Base-by-base conservation (phyloP, 1,284 basidiomycete species). In the Malassezia globosa region DNA sequence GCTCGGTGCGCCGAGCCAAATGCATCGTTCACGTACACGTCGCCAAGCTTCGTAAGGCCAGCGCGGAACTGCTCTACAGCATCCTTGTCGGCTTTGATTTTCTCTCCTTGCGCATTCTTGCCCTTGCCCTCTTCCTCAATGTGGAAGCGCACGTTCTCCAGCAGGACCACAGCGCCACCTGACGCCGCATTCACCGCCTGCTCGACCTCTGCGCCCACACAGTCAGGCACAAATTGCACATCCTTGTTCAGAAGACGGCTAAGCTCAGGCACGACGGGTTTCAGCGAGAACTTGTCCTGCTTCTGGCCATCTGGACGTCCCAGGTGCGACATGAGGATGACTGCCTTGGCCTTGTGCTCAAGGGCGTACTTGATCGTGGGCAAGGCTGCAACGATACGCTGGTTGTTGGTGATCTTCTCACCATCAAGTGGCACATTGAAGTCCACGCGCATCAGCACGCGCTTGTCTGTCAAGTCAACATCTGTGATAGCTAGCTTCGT, bases 1-100 rank as follows among this genome's bases (percentile, higher is more conserved):
- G 87, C 90, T 62, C 92, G 87, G 76, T 97, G 92, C 34, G 92
- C 94, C 44, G 92, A 96, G 50, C 92, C 92, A 73, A 97, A 97
- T 33, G 92, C 94, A 73, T 97, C 92, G 77, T 97, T 97, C 73
- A 97, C 79, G 75, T 96, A 97, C 61, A 97, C 85, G 69, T 96
- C 89, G 45, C 88, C 90, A 59, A 97, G 84, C 59, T 79, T 81
- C 58, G 92, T 96, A 62, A 97, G 81, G 34, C 81, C 77, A 71
- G 84, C 79, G 45, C 89, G 81, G 79, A 97, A 96, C 67, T 82
- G 78, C 46, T 82, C 75, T 61, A 96, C 87, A 59, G 80, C 81
- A 46, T 79, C 78, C 44, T 83, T 77, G 73, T 90, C 85, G 29
- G 92, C 90, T 76, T 94, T 94, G 71, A 80, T 83, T 79, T 94